Percentiles rank a stretch among this genome's conserved stretches.
Evolutionary conservation across 2,329 filamentous ascomycete genomes (phyloP).

Genomic region (Phaeosphaeria sp.): DNA sequence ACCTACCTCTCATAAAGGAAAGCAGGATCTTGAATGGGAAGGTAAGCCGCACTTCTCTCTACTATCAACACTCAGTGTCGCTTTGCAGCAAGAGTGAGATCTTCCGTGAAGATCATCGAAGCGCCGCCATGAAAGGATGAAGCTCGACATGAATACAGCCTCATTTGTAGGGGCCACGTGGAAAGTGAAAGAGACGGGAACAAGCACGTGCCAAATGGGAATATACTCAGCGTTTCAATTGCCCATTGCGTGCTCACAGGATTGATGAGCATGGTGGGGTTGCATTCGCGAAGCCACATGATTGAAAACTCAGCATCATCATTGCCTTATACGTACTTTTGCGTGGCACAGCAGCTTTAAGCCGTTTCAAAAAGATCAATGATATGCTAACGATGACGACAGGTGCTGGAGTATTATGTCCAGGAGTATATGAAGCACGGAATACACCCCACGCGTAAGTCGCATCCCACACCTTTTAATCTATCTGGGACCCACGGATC

Average conservation of each 20-base stretch:
- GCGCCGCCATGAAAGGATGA: not conserved
- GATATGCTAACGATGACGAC: constrained; percentile 54
- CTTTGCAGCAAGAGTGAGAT: not conserved
- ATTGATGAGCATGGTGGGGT: not conserved
- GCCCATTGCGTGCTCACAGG: not conserved
- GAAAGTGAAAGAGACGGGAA: not conserved
- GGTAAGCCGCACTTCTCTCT: constrained; percentile 46
- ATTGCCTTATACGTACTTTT: constrained; percentile 7
- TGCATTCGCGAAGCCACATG: not conserved
- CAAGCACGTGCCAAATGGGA: not conserved
- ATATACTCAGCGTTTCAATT: not conserved
- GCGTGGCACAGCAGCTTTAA: not conserved
- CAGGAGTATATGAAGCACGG: constrained; percentile 74
- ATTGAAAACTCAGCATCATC: constrained; percentile 8
- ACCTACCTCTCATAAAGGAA: constrained; percentile 63
- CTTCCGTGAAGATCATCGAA: not conserved
- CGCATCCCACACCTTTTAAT: not conserved
- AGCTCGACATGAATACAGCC: not conserved
- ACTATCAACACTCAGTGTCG: not conserved
- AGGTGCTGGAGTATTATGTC: constrained; percentile 73
- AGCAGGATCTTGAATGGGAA: constrained; percentile 68
- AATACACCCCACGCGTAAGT: constrained; percentile 72
- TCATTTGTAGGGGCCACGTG: not conserved
- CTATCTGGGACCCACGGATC: not conserved
- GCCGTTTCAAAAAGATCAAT: constrained; percentile 13